phyloP scores from a whole-genome alignment of 768 basidiomycete genomes.

The Floccularia luteovirens region DNA sequence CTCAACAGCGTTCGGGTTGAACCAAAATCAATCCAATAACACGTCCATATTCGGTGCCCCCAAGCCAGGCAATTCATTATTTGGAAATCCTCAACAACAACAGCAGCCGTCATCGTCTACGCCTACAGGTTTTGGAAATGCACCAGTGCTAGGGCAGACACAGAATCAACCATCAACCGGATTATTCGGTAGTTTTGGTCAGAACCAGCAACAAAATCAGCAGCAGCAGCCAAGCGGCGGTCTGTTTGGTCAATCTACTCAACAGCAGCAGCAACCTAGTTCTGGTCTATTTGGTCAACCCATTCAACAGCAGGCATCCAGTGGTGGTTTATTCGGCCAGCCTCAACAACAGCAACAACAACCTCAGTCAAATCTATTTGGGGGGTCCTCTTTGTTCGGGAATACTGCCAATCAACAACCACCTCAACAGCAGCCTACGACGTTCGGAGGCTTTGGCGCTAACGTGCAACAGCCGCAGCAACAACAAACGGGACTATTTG shows the following conservation, averaged over 20 bases:
- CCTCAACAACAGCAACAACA: slow-evolving; percentile 15
- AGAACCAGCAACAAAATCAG: slow-evolving; percentile 12
- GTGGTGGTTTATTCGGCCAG: slow-evolving; percentile 21
- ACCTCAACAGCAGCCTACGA: slow-evolving; percentile 12
- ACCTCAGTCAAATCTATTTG: slow-evolving; percentile 4
- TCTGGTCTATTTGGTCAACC: slow-evolving; percentile 20
- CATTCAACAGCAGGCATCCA: slow-evolving; percentile 14
- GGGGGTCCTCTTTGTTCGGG: slow-evolving; percentile 8
- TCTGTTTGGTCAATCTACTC: slow-evolving; percentile 11
- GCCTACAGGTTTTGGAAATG: slow-evolving; percentile 8
- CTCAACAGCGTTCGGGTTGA: neutral
- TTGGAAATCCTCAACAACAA: slow-evolving; percentile 24
- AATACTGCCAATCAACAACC: slow-evolving; percentile 11
- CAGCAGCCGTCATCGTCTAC: slow-evolving; percentile 8
- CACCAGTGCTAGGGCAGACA: slow-evolving; percentile 9
- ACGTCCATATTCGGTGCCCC: neutral
- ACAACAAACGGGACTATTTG: slow-evolving; percentile 16
- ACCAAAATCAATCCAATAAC: neutral
- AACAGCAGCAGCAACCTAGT: slow-evolving; percentile 18
- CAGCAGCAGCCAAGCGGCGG: slow-evolving; percentile 9
- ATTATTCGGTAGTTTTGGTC: slow-evolving; percentile 6
- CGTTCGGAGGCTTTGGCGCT: slow-evolving; percentile 8
- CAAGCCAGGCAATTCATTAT: slow-evolving; percentile 17
- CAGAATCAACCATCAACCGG: slow-evolving; percentile 3
- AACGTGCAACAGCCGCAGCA: slow-evolving; percentile 17